A percentile compares a stretch with the other conserved stretches of the same genome.
phyloP scores from a whole-genome alignment of 2,329 filamentous ascomycete species.

The Talaromyces sp. region DNA sequence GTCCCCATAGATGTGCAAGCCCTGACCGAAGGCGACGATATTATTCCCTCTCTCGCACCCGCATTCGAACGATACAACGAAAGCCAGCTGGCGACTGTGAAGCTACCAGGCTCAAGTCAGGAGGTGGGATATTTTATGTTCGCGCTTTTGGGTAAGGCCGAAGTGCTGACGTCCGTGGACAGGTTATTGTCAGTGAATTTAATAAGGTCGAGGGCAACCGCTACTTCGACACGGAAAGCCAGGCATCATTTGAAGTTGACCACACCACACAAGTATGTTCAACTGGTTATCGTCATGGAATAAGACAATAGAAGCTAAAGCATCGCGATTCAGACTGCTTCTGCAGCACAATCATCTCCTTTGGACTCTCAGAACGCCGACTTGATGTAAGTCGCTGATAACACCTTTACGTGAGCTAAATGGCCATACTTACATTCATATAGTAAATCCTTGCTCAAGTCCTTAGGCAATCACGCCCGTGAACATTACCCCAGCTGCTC shows the following conservation, averaged over 20 bases:
- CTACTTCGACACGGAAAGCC: slow-evolving; percentile 89
- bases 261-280: slow-evolving; percentile 71
- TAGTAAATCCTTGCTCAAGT: slow-evolving; percentile 82
- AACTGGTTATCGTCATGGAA: not conserved
- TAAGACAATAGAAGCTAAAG: slow-evolving; percentile 9
- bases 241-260: slow-evolving; percentile 86
- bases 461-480: slow-evolving; percentile 71
- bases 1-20: slow-evolving; percentile 76
- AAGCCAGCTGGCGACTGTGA: slow-evolving; percentile 84
- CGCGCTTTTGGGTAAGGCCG: not conserved
- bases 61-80: slow-evolving; percentile 97
- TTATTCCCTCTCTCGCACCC: slow-evolving; percentile 73
- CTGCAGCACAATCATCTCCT: slow-evolving; percentile 75
- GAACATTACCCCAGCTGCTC: slow-evolving; percentile 88
- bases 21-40: slow-evolving; percentile 70
- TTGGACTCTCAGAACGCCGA: slow-evolving; percentile 76
- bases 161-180: slow-evolving; percentile 15
- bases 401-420: too few species aligned
- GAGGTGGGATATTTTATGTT: slow-evolving; percentile 57
- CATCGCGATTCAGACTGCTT: slow-evolving; percentile 67
- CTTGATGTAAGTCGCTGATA: slow-evolving; percentile 66
- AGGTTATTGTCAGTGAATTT: slow-evolving; percentile 81
- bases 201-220: slow-evolving; percentile 78
- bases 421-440: not conserved
- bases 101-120: slow-evolving; percentile 83